Evolutionary conservation across 2,329 filamentous ascomycete species (phyloP).

Genomic region (Aschersonia sp.): DNA sequence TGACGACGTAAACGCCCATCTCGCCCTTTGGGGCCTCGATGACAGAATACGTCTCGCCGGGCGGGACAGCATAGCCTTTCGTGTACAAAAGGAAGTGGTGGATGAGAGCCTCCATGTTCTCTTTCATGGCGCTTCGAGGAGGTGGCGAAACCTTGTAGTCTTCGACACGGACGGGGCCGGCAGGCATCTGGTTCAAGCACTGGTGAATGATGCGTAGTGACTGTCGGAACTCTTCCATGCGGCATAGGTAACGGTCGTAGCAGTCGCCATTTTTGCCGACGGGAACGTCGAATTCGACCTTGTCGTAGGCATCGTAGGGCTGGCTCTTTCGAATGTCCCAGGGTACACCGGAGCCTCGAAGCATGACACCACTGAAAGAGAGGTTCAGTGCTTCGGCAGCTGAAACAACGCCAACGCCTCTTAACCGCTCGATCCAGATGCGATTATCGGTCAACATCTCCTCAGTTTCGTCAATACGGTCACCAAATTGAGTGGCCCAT

Average conservation of each 20-base stretch:
- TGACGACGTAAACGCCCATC: constrained; percentile 96
- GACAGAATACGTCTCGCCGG: constrained; percentile 92
- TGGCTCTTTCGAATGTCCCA: constrained; percentile 95
- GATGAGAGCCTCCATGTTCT: constrained; percentile 99
- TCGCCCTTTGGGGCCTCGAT: constrained; percentile 99
- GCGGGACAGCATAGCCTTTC: constrained; percentile 94
- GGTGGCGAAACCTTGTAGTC: constrained; percentile 98
- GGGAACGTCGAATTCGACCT: constrained; percentile 96
- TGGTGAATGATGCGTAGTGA: constrained; percentile 97
- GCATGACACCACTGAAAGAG: constrained; percentile 94
- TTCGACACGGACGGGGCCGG: constrained; percentile 85
- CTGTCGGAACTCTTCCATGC: constrained; percentile 99
- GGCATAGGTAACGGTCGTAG: constrained; percentile 97
- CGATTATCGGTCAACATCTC: constrained; percentile 98
- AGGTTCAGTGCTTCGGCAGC: constrained; percentile 94
- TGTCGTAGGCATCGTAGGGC: constrained; percentile 94
- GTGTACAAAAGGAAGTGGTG: constrained; percentile 98
- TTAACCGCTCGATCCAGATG: constrained; percentile 92
- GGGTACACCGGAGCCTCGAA: constrained; percentile 87
- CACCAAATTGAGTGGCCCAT: constrained; percentile 97
- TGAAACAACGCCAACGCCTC: constrained; percentile 80
- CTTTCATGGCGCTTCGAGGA: constrained; percentile 97
- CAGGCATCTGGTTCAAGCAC: constrained; percentile 97
- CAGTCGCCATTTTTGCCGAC: constrained; percentile 96
- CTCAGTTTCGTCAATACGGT: constrained; percentile 97